phyloP scores from a whole-genome alignment of 192 early-diverging fungal genomes.

The Geranomyces variabilis region DNA sequence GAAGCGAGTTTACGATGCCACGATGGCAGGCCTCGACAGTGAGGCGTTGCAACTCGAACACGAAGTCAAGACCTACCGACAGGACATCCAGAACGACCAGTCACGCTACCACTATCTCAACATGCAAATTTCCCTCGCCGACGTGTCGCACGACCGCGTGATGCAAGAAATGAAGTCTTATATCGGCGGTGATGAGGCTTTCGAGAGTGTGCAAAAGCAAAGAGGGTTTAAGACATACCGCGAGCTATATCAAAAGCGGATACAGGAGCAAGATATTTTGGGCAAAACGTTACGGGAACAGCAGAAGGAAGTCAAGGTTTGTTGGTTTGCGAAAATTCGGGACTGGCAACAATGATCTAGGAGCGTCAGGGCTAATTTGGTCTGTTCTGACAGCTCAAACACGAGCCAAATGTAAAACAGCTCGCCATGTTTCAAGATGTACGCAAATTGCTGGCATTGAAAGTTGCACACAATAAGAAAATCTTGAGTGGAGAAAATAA shows the following conservation, averaged over 20 bases:
- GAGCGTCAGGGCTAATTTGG: background rate
- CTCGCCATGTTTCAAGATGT: constrained; percentile 49
- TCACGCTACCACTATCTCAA: constrained; percentile 55
- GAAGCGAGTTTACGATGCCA: constrained; percentile 58
- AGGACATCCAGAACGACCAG: constrained; percentile 56
- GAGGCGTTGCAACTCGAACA: constrained; percentile 48
- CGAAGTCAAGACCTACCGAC: constrained; percentile 47
- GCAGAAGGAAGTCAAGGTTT: constrained; percentile 61
- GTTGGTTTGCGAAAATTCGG: background rate
- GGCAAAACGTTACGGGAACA: constrained; percentile 50
- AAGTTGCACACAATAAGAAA: constrained; percentile 48
- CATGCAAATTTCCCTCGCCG: constrained; percentile 37
- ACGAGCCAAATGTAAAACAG: constrained; percentile 54
- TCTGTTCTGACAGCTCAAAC: constrained; percentile 31
- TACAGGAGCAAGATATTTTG: constrained; percentile 54
- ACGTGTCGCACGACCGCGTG: constrained; percentile 57
- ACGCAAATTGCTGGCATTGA: constrained; percentile 45
- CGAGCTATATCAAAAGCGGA: constrained; percentile 58
- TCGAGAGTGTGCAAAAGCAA: constrained; percentile 54
- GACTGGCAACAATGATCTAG: too few relatives aligned
- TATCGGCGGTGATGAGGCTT: constrained; percentile 63
- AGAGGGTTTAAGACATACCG: constrained; percentile 67
- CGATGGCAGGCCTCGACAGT: constrained; percentile 59
- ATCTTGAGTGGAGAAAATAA: constrained; percentile 40
- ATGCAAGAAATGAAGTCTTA: constrained; percentile 67